Evolutionary conservation across 768 basidiomycete genomes (phyloP), one percentile per base, ranked within the genome.

Genomic region (Pleurotus djamor): DNA sequence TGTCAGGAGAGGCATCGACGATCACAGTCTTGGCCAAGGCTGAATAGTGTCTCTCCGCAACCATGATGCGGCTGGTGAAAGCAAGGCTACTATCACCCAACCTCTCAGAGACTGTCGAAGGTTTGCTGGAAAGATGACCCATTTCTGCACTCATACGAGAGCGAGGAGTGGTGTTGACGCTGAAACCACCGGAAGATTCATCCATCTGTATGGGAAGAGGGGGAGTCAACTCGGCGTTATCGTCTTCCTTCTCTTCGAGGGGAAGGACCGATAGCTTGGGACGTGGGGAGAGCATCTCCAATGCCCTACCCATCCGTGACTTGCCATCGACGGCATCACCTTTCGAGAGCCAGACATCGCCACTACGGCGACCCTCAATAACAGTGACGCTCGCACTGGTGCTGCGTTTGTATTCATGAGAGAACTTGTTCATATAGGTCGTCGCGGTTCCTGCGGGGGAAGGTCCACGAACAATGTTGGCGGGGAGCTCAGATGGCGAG

Each of bases 261-360:
- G 88, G 88, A 4, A 91, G 76, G 48, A 91, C 84, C 7, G 87
- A 84, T 1, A 92, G 79, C 67, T 84, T 87, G 37, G 89, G 89
- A 52, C 76, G 79, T 16, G 88, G 81, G 8, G 77, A 71, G 35
- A 91, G 78, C 73, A 91, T 79, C n/a, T 79, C 82, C 33, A 91
- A 65, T 2, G 85, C 85, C 16, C 88, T 83, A 45, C 82, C 76
- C 34, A 88, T 63, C 64, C 84, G 87, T 57, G 74, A 73, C 69
- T 85, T 88, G 1, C 86, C 86, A 51, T 87, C 85, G 17, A 87
- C 74, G 5, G 88, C 89, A 60, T 90, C 83, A n/a, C 88, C 87
- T 57, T 86, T 87, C 10, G 82, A 69, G 63, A 91, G 71, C 89
- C 89, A 90, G 33, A 91, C 83, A 64, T 91, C 89, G 28, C 87